These are phyloP conservation scores for Tolypocladium nubicola DNA, from an alignment of 2,329 filamentous ascomycete species.

Conservation along the genomic window DNA sequence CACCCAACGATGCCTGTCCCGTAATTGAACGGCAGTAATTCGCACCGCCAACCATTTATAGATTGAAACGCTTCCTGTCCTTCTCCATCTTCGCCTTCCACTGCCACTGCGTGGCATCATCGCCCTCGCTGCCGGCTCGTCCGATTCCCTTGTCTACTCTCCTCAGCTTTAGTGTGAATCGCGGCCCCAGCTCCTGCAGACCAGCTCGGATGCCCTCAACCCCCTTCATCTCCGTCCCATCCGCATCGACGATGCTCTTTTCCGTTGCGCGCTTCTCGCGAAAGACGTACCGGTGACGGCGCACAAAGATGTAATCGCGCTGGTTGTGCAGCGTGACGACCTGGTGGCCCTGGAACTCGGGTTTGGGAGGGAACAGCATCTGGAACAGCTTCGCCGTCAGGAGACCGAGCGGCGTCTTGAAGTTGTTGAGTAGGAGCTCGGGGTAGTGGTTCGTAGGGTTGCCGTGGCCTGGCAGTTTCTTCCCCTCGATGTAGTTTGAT, in stretches of 20 bases:
- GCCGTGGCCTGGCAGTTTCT: slow-evolving; percentile 77
- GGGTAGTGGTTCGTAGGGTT: slow-evolving; percentile 85
- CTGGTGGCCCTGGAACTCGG: slow-evolving; percentile 77
- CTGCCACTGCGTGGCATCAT: slow-evolving; percentile 79
- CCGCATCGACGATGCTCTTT: slow-evolving; percentile 71
- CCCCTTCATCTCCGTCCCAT: slow-evolving; percentile 75
- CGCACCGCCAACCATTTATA: slow-evolving; percentile 36
- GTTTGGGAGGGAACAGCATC: slow-evolving; percentile 52
- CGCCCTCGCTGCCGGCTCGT: slow-evolving; percentile 54
- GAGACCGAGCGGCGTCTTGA: slow-evolving; percentile 84
- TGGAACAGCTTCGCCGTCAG: slow-evolving; percentile 75
- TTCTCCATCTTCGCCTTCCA: slow-evolving; percentile 98
- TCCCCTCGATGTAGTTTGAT: slow-evolving; percentile 82
- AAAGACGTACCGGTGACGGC: slow-evolving; percentile 86
- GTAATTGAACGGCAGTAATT: too few species aligned
- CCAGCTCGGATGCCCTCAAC: slow-evolving; percentile 80
- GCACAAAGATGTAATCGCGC: slow-evolving; percentile 90
- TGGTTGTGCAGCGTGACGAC: slow-evolving; percentile 92
- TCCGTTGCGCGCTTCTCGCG: slow-evolving; percentile 78
- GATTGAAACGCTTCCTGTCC: slow-evolving; percentile 81
- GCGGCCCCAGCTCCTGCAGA: slow-evolving; percentile 79
- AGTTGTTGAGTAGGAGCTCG: slow-evolving; percentile 86
- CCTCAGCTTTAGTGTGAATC: slow-evolving; percentile 68
- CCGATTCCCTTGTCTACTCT: slow-evolving; percentile 85
- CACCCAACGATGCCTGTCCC: not conserved